Conservation (phyloP, 169 alveolate genomes). For the Neospora caninum region DNA sequence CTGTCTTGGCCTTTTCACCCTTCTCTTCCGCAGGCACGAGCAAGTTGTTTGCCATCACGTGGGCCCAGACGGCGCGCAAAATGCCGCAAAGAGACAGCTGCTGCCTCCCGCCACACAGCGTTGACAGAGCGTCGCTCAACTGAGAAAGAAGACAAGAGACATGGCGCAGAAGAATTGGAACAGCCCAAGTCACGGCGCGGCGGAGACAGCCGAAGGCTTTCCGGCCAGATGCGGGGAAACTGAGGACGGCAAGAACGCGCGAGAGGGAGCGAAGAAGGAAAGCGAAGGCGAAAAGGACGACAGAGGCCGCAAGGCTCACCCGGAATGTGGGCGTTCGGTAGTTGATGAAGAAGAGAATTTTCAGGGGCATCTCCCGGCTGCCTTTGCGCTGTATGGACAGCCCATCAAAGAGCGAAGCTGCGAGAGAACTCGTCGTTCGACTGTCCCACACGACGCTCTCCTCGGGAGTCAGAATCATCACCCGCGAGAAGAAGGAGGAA, state of each 20-base stretch:
- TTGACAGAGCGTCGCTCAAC: conserved; percentile 28
- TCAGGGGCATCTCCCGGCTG: conserved; percentile 8
- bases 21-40: not conserved
- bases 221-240: not conserved
- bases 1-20: not conserved
- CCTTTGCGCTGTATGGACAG: conserved; percentile 34
- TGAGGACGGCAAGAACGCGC: not conserved
- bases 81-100: conserved; percentile 47
- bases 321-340: conserved; percentile 36
- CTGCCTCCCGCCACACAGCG: conserved; percentile 45
- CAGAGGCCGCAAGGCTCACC: not conserved
- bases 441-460: conserved; percentile 31
- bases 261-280: not conserved
- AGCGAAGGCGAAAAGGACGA: not conserved
- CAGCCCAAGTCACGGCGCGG: not conserved
- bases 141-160: conserved; percentile 4
- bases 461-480: not conserved
- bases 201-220: not conserved
- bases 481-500: conserved; percentile 23
- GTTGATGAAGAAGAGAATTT: conserved; percentile 43
- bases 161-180: not conserved
- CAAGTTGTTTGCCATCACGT: conserved; percentile 1
- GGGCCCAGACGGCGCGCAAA: conserved; percentile 10
- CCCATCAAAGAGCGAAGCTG: conserved; percentile 20
- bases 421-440: conserved; percentile 3